Evolutionary conservation across 495 filamentous ascomycete species (phyloP).

Genomic region (Astrothelium macrocarpum): DNA sequence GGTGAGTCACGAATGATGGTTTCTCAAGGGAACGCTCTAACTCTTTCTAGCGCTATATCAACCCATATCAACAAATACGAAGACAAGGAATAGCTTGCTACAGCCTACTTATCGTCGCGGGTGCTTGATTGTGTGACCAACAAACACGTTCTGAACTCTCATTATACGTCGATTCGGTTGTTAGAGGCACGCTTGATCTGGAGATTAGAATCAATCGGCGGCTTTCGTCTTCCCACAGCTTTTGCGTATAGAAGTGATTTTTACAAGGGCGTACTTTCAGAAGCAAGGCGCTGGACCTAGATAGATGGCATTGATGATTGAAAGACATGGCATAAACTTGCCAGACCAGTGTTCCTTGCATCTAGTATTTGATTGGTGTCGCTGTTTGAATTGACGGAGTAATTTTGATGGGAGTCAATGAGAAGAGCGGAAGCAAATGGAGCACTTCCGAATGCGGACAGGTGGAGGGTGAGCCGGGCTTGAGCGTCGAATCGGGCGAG

Average conservation of each 20-base stretch:
- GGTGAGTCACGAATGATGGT: conserved; percentile 44
- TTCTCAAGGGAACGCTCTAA: not conserved
- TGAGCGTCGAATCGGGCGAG: too few species aligned
- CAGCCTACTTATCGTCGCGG: not conserved
- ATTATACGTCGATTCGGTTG: too few species aligned
- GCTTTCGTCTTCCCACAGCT: not conserved
- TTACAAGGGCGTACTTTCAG: not conserved
- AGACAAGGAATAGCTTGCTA: not conserved
- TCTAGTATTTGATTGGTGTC: too few species aligned
- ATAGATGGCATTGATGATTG: not conserved
- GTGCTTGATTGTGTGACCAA: too few species aligned
- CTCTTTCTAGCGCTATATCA: not conserved
- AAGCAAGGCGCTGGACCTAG: not conserved
- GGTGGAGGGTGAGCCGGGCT: too few species aligned
- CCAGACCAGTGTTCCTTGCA: too few species aligned
- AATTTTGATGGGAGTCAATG: too few species aligned
- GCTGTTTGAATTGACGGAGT: too few species aligned
- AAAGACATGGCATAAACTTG: not conserved
- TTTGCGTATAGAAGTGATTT: not conserved
- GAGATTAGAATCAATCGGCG: not conserved
- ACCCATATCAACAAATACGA: conserved; percentile 3
- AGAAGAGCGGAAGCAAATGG: too few species aligned
- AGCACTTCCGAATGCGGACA: too few species aligned
- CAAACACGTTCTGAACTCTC: not conserved
- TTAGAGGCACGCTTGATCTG: too few species aligned